These are phyloP conservation scores for Euptelea pleiosperma DNA, from an alignment of 164 flowering plant species.

Conservation along the genomic window DNA sequence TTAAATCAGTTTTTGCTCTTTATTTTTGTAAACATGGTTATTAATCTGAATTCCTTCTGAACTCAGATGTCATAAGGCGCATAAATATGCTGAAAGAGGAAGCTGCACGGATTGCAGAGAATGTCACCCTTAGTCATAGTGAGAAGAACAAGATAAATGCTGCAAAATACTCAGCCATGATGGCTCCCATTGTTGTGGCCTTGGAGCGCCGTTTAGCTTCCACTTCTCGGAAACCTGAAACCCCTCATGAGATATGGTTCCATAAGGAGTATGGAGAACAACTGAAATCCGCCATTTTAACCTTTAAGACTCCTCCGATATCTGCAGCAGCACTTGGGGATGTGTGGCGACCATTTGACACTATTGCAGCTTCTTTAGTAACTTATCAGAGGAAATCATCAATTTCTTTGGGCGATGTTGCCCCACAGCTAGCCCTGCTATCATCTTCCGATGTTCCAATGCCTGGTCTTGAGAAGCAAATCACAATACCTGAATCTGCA, in stretches of 20 bases:
- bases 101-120: conserved; percentile 81
- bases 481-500: conserved; percentile 47
- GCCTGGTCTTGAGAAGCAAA: conserved; percentile 95
- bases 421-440: conserved; percentile 69
- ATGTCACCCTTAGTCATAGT: conserved; percentile 68
- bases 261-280: conserved; percentile 66
- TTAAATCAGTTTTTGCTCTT: not conserved
- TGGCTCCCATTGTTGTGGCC: conserved; percentile 94
- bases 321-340: conserved; percentile 76
- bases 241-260: conserved; percentile 94
- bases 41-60: conserved; percentile 11
- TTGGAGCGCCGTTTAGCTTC: conserved; percentile 95
- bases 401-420: conserved; percentile 74
- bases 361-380: conserved; percentile 74
- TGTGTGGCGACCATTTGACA: conserved; percentile 92
- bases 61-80: conserved; percentile 85
- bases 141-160: conserved; percentile 93
- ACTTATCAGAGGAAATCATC: conserved; percentile 83
- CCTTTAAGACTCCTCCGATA: conserved; percentile 74
- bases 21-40: not conserved
- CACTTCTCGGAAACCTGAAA: conserved; percentile 85
- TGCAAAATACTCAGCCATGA: conserved; percentile 95
- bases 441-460: conserved; percentile 91
- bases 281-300: conserved; percentile 66
- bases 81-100: conserved; percentile 90